Conservation (phyloP, 2,329 filamentous ascomycete species). For the Ceratocystis variospora region DNA sequence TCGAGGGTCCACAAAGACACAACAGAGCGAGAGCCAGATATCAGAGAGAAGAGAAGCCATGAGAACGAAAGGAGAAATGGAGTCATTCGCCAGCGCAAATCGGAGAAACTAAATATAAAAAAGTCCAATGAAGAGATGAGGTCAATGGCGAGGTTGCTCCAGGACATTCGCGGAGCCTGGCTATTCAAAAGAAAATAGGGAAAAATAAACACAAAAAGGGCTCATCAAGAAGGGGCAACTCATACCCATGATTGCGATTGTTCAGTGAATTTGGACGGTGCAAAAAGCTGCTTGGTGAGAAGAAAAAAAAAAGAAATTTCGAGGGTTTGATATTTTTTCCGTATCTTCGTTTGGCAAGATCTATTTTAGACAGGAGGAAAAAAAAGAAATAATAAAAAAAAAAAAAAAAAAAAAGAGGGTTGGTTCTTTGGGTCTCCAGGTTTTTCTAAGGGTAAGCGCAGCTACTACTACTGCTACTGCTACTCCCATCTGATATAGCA, state of each 20-base stretch:
- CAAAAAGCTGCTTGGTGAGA: constrained; percentile 27
- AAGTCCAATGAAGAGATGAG: constrained; percentile 14
- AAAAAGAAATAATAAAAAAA: background rate
- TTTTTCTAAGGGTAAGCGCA: background rate
- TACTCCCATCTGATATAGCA: too few species aligned
- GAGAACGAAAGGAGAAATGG: background rate
- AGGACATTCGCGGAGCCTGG: background rate
- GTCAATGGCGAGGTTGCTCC: background rate
- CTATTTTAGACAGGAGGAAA: background rate
- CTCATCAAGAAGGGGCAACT: constrained; percentile 17
- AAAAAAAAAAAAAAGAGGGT: constrained; percentile 8
- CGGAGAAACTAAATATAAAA: constrained; percentile 14
- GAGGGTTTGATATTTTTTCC: constrained; percentile 9
- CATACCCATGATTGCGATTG: constrained; percentile 51
- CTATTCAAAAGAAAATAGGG: too few species aligned
- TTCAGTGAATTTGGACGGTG: constrained; percentile 30
- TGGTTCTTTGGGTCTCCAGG: background rate
- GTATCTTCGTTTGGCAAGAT: background rate
- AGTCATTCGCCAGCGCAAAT: background rate
- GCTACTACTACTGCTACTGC: too few species aligned
- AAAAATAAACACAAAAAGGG: background rate
- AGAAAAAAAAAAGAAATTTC: constrained; percentile 9
- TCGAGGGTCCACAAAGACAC: background rate
- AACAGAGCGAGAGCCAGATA: background rate
- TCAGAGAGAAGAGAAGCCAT: background rate